phyloP scores from a whole-genome alignment of 108 stramenopile species.

The Discostella stelligeroides region DNA sequence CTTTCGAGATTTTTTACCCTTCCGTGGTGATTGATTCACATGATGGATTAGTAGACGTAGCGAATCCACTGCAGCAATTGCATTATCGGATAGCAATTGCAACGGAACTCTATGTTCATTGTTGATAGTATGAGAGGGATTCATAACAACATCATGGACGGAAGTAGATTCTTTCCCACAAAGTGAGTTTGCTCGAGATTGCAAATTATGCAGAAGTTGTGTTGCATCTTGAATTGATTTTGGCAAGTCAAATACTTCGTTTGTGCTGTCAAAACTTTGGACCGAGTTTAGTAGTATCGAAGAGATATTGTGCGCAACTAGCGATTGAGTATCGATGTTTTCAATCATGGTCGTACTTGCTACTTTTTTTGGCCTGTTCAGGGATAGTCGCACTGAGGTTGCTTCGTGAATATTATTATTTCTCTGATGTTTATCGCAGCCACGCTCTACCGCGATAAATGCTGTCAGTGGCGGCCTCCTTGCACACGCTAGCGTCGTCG shows the following conservation, averaged over 20 bases:
- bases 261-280: slow-evolving; percentile 2
- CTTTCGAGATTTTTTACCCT: too few relatives aligned
- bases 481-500: too few relatives aligned
- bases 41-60: slow-evolving; percentile 29
- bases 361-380: too few relatives aligned
- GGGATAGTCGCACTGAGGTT: too few relatives aligned
- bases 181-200: slow-evolving; percentile 1
- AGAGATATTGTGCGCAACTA: too few relatives aligned
- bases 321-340: too few relatives aligned
- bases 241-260: slow-evolving; percentile 2
- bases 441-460: too few relatives aligned
- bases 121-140: not conserved
- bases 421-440: too few relatives aligned
- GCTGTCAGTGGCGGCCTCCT: too few relatives aligned
- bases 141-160: not conserved
- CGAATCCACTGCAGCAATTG: slow-evolving; percentile 13
- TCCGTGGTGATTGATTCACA: slow-evolving; percentile 1
- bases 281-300: slow-evolving; percentile 21
- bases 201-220: not conserved
- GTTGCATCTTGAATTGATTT: not conserved
- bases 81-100: slow-evolving; percentile 2
- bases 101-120: not conserved
- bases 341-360: too few relatives aligned
- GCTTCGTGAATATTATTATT: too few relatives aligned
- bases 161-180: not conserved